Evolutionary conservation across 768 basidiomycete genomes (phyloP), one percentile per base, ranked within the genome.

Genomic region (Mycena filopes): DNA sequence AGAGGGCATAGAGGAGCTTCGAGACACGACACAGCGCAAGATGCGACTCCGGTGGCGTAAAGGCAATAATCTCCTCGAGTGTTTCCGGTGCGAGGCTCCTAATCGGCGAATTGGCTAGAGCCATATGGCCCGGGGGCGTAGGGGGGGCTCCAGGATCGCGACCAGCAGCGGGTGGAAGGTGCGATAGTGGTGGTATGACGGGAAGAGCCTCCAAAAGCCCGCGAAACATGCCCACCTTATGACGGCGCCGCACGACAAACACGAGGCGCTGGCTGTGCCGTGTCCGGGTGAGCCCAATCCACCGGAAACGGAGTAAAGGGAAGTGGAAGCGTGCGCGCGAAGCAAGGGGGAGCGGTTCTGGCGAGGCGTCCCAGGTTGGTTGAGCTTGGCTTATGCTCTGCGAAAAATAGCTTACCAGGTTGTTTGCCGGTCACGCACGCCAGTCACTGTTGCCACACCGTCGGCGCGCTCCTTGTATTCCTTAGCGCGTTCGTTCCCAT

Each of bases 1-100:
- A 70, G 61, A 80, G 70, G 23, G 75, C 69, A 63, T 76, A 68
- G 64, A 80, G 74, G 12, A 77, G 65, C 54, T 71, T 77, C 2
- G 79, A 81, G 57, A 79, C 77, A 6, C 65, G 73, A 64, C 72
- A 75, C 38, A 80, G 73, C 1, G 77, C 71, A 4, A 79, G 75
- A 38, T 77, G 77, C 4, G 72, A 62, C 28, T 71, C 57, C 33
- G 71, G 60, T 33, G 75, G 69, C 9, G 75, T 73, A 48, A 74
- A 67, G 29, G 75, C 73, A 50, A 78, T 73, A 58, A 80, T 76
- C 64, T 74, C 68, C 63, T 80, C 75, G 49, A 80, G 65, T 28
- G 79, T 72, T 60, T 82, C 81, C 48, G 76, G 46, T 10, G 81
- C 80, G 67, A 82, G 75, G 53, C 71, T 46, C 31, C 33, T 53